phyloP scores from a whole-genome alignment of 2,329 filamentous ascomycete genomes.

The Fusarium azukiicola region DNA sequence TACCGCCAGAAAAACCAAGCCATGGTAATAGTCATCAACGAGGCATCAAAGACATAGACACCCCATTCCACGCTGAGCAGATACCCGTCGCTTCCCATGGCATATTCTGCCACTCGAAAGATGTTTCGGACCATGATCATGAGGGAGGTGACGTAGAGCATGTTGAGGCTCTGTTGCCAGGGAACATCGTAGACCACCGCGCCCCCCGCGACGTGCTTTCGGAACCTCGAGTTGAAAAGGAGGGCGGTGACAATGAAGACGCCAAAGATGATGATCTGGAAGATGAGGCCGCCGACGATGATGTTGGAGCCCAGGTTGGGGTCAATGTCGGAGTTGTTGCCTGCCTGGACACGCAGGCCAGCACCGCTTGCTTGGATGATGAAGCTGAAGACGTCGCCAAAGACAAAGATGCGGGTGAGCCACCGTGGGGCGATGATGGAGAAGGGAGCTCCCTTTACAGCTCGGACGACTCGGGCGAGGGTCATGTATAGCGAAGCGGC shows the following conservation, averaged over 20 bases:
- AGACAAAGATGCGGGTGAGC: constrained; percentile 59
- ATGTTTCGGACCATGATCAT: constrained; percentile 62
- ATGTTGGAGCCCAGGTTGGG: constrained; percentile 67
- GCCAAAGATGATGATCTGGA: constrained; percentile 77
- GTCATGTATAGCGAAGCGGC: constrained; percentile 71
- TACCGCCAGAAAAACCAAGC: constrained; percentile 31
- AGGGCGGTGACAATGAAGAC: constrained; percentile 69
- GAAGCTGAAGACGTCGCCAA: constrained; percentile 57
- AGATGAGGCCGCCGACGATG: constrained; percentile 73
- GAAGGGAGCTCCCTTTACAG: constrained; percentile 49
- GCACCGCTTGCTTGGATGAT: constrained; percentile 56
- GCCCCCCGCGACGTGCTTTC: background rate
- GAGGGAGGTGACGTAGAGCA: constrained; percentile 61
- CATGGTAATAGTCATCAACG: constrained; percentile 37
- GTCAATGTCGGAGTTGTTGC: constrained; percentile 44
- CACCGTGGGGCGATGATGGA: constrained; percentile 49
- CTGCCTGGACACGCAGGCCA: constrained; percentile 36
- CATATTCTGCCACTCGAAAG: constrained; percentile 32
- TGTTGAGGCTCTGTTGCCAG: constrained; percentile 60
- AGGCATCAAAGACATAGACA: constrained; percentile 34
- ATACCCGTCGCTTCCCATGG: constrained; percentile 28
- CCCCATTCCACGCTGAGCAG: constrained; percentile 26
- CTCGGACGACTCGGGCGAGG: constrained; percentile 62
- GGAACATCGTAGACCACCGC: constrained; percentile 45
- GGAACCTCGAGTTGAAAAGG: background rate